Conservation (phyloP, 2,329 filamentous ascomycete species). For the Pseudomassariella vexata region DNA sequence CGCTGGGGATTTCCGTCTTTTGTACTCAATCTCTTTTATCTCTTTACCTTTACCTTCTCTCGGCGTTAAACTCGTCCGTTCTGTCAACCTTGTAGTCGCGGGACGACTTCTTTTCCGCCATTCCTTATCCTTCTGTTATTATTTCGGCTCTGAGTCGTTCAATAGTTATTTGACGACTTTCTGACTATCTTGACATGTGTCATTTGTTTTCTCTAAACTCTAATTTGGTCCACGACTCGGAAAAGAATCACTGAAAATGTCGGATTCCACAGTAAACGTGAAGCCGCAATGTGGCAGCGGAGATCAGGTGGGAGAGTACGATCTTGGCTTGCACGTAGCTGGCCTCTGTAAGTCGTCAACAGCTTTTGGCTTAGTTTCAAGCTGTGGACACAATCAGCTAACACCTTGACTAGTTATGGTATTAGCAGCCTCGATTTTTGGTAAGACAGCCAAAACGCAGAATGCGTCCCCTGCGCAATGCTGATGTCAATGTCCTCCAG, state of each 20-base stretch:
- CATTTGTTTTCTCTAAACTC: no score
- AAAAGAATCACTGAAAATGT: conserved; percentile 15
- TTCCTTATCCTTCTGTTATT: conserved; percentile 12
- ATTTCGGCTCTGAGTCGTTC: no score
- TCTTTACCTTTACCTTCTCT: conserved; percentile 1
- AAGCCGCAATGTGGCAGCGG: conserved; percentile 34
- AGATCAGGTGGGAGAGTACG: conserved; percentile 31
- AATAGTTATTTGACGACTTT: no score
- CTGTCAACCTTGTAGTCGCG: conserved; percentile 10
- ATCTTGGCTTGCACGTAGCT: conserved; percentile 33
- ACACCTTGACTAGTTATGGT: conserved; percentile 28
- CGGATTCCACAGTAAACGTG: conserved; percentile 21
- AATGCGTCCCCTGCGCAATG: no score
- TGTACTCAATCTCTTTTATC: no score
- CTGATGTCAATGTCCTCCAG: conserved; percentile 19
- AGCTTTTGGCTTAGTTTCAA: no score
- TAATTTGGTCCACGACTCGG: no score
- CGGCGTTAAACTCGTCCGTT: neutral
- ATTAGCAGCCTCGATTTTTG: conserved; percentile 31
- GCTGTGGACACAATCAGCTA: conserved; percentile 5
- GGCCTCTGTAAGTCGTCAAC: conserved; percentile 32
- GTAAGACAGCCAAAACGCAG: conserved; percentile 19
- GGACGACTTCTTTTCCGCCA: conserved; percentile 8
- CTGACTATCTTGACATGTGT: no score
- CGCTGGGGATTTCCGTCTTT: no score